Evolutionary conservation across 2,329 filamentous ascomycete species (phyloP).

Genomic region (Ophiostoma triangulosporum): DNA sequence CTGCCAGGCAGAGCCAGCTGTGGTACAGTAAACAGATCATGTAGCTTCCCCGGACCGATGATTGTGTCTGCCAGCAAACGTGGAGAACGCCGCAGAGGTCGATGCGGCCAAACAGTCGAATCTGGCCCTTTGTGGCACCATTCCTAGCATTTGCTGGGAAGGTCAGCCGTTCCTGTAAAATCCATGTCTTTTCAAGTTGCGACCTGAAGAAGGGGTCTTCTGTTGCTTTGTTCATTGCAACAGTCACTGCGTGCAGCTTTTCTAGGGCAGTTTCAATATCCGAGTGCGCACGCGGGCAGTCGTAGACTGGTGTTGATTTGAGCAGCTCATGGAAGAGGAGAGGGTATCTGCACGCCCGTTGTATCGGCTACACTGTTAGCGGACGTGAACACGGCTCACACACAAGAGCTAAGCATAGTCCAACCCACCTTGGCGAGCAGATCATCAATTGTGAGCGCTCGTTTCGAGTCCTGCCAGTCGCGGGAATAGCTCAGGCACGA

Average conservation of each 20-base stretch:
- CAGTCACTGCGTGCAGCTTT: conserved; percentile 58
- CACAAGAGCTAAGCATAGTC: not conserved
- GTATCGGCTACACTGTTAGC: conserved; percentile 57
- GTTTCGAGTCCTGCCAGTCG: conserved; percentile 49
- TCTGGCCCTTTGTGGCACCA: conserved; percentile 45
- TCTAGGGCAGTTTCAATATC: conserved; percentile 63
- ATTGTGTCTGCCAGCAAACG: conserved; percentile 63
- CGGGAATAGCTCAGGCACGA: conserved; percentile 61
- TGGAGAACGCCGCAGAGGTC: conserved; percentile 72
- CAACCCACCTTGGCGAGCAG: conserved; percentile 67
- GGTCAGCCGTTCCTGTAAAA: conserved; percentile 66
- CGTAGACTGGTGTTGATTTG: conserved; percentile 68
- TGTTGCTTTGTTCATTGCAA: conserved; percentile 73
- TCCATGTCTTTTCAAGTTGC: conserved; percentile 67
- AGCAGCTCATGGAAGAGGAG: conserved; percentile 74
- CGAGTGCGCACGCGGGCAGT: conserved; percentile 72
- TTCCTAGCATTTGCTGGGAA: conserved; percentile 48
- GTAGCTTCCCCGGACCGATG: conserved; percentile 60
- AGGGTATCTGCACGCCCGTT: conserved; percentile 83
- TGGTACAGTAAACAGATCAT: conserved; percentile 78
- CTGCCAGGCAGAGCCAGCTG: conserved; percentile 64
- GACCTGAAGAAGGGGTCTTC: conserved; percentile 57
- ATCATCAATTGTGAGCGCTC: conserved; percentile 71
- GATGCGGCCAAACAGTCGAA: conserved; percentile 69
- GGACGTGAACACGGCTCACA: not conserved